Percentiles rank a stretch among this genome's conserved stretches.
Evolutionary conservation across 352 stramenopile species (phyloP).

Genomic region (Globisporangium spiculum): DNA sequence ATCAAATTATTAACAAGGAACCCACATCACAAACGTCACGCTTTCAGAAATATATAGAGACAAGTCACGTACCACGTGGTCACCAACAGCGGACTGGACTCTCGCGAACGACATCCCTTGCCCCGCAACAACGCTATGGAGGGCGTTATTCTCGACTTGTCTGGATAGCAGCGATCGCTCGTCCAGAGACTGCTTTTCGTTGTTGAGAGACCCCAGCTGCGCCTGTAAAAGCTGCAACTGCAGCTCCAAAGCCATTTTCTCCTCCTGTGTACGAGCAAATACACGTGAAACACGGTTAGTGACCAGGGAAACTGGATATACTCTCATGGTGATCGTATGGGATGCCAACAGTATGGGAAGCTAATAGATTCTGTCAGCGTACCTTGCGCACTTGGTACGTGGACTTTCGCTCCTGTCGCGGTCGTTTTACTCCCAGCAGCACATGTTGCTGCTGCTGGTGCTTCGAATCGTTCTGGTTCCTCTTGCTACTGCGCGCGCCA

Average conservation of each 20-base stretch:
- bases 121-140: background rate
- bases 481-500: background rate
- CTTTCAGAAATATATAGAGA: background rate
- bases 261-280: background rate
- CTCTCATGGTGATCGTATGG: background rate
- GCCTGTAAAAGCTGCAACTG: constrained; percentile 1
- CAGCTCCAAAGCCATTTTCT: background rate
- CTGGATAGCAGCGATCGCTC: background rate
- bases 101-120: constrained; percentile 1
- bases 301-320: background rate
- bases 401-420: background rate
- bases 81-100: background rate
- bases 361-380: background rate
- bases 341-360: background rate
- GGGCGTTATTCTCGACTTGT: background rate
- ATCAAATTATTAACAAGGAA: background rate
- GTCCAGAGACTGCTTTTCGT: background rate
- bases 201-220: background rate
- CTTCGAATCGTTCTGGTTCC: background rate
- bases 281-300: background rate
- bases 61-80: background rate
- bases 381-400: background rate
- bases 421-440: background rate
- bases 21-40: background rate
- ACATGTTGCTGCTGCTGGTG: background rate